Percentiles rank a stretch among this genome's conserved stretches.
phyloP scores from a whole-genome alignment of 768 basidiomycete species.

The Mycena chlorophos region DNA sequence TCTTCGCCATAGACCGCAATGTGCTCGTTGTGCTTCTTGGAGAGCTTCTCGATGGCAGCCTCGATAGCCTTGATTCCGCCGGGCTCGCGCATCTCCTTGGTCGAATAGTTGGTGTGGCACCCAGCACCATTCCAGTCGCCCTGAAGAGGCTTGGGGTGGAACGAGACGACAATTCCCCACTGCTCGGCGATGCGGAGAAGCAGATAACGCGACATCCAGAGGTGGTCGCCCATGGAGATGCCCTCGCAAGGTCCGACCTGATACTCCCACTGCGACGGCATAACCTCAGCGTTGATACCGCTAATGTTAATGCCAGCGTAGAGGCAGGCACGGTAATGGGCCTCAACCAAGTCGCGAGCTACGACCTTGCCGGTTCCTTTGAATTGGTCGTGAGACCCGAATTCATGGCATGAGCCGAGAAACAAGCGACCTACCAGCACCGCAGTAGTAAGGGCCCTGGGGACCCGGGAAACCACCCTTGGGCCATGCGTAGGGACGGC shows the following conservation, averaged over 20 bases:
- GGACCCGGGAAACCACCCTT: slow-evolving; percentile 99
- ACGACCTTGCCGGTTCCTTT: slow-evolving; percentile 95
- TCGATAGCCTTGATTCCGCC: slow-evolving; percentile 94
- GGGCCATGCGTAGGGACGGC: slow-evolving; percentile 92
- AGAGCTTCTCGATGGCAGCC: slow-evolving; percentile 89
- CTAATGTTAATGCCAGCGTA: slow-evolving; percentile 96
- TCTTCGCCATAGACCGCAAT: slow-evolving; percentile 98
- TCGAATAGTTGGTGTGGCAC: slow-evolving; percentile 97
- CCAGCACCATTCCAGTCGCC: slow-evolving; percentile 99
- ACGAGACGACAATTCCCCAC: slow-evolving; percentile 95
- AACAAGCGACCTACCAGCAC: slow-evolving; percentile 70
- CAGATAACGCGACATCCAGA: slow-evolving; percentile 98
- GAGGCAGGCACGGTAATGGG: slow-evolving; percentile 96
- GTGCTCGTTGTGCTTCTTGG: slow-evolving; percentile 89
- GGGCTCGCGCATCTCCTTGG: slow-evolving; percentile 89
- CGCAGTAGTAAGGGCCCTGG: slow-evolving; percentile 99
- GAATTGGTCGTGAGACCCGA: slow-evolving; percentile 24
- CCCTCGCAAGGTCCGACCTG: slow-evolving; percentile 99
- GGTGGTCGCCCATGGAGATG: slow-evolving; percentile 98
- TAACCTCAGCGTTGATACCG: slow-evolving; percentile 99
- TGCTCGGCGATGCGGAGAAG: slow-evolving; percentile 95
- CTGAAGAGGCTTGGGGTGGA: slow-evolving; percentile 97
- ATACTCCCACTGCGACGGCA: slow-evolving; percentile 99
- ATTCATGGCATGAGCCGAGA: slow-evolving; percentile 3
- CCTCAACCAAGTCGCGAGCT: slow-evolving; percentile 97